These are phyloP conservation scores for Paragyromitra xinjiangensis DNA, from an alignment of 495 filamentous ascomycete species.

Conservation along the genomic window DNA sequence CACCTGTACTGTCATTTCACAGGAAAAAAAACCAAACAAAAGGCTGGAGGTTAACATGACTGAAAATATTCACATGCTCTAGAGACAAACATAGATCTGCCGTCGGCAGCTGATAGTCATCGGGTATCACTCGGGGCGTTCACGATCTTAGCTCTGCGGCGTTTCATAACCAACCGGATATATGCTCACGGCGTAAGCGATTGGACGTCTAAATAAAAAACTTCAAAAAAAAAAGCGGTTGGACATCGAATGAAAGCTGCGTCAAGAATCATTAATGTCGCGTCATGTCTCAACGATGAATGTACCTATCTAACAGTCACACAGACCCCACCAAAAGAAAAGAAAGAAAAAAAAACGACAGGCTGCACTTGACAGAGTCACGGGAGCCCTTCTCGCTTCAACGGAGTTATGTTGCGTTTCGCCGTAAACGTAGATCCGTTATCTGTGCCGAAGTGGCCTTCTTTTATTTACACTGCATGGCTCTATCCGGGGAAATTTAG, in stretches of 20 bases:
- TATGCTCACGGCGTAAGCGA: neutral
- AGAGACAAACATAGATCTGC: conserved; percentile 8
- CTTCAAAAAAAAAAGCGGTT: neutral
- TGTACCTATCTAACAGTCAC: conserved; percentile 2
- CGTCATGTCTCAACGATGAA: conserved; percentile 17
- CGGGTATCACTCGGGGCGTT: conserved; percentile 30
- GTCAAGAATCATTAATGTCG: conserved; percentile 7
- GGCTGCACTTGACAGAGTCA: conserved; percentile 26
- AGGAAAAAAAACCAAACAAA: neutral
- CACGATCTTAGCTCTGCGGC: neutral
- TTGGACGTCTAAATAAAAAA: neutral
- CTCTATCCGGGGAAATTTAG: conserved; percentile 52
- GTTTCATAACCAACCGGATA: conserved; percentile 3
- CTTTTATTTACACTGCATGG: conserved; percentile 33
- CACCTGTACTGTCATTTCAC: conserved; percentile 9
- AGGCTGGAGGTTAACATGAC: neutral
- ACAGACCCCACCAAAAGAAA: conserved; percentile 6
- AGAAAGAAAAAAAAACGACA: neutral
- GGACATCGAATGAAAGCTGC: conserved; percentile 12
- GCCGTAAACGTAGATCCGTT: conserved; percentile 14
- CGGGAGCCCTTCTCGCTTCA: conserved; percentile 34
- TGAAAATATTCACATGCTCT: neutral
- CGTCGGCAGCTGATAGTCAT: conserved; percentile 17
- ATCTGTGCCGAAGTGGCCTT: conserved; percentile 19
- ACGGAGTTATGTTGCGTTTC: neutral